phyloP scores from a whole-genome alignment of 2,329 filamentous ascomycete species.

The Clonostachys rosea region DNA sequence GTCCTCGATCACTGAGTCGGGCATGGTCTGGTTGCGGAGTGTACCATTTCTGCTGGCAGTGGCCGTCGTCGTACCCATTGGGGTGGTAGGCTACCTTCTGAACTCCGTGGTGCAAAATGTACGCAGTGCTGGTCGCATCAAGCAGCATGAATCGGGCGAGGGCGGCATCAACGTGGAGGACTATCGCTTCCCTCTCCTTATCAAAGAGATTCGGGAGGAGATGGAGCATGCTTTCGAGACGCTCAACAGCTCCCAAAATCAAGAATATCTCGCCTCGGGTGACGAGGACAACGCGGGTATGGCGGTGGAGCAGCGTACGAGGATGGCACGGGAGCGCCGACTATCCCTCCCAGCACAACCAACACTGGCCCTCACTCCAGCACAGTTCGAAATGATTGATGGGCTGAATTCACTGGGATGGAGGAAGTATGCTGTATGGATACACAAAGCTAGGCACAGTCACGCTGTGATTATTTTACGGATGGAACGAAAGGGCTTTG shows the following conservation, averaged over 20 bases:
- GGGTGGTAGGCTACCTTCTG: conserved; percentile 64
- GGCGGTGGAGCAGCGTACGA: conserved; percentile 29
- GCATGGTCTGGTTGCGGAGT: conserved; percentile 35
- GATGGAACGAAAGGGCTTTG: conserved; percentile 59
- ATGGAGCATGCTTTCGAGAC: conserved; percentile 77
- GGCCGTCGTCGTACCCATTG: conserved; percentile 68
- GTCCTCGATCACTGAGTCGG: conserved; percentile 21
- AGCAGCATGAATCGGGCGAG: conserved; percentile 67
- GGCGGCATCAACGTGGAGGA: conserved; percentile 62
- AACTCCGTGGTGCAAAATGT: conserved; percentile 76
- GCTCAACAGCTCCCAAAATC: conserved; percentile 47
- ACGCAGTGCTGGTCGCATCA: conserved; percentile 69
- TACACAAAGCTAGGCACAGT: conserved; percentile 72
- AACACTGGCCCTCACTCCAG: conserved; percentile 70
- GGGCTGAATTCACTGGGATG: conserved; percentile 64
- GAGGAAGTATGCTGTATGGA: conserved; percentile 66
- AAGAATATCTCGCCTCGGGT: conserved; percentile 29
- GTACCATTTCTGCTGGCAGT: conserved; percentile 63
- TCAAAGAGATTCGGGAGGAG: conserved; percentile 69
- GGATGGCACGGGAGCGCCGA: conserved; percentile 34
- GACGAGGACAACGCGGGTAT: conserved; percentile 29
- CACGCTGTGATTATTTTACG: conserved; percentile 91
- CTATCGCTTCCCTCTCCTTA: conserved; percentile 72
- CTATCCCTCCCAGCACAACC: conserved; percentile 47
- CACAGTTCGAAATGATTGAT: conserved; percentile 83